These are phyloP conservation scores for Monotropa hypopitys DNA, from an alignment of 179 eudicot species.

Conservation along the genomic window DNA sequence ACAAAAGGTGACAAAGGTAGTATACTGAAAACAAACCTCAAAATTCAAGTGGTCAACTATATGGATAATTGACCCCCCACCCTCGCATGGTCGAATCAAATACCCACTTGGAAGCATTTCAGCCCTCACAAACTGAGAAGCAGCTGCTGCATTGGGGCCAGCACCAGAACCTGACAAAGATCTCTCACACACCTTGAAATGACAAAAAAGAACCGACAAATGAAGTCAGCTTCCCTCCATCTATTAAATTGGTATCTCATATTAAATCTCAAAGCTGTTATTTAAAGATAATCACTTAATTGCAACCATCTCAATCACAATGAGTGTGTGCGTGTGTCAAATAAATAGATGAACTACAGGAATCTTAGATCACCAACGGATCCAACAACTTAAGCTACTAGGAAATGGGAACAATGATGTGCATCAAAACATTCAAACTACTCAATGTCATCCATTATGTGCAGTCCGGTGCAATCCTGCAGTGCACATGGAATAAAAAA, in stretches of 20 bases:
- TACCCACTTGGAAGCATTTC: constrained; percentile 97
- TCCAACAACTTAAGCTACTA: background rate
- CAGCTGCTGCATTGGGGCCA: constrained; percentile 57
- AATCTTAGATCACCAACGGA: background rate
- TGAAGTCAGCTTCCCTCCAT: background rate
- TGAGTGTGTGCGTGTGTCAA: background rate
- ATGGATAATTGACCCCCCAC: constrained; percentile 91
- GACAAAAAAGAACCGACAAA: constrained; percentile 12
- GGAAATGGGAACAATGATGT: background rate
- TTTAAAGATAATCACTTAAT: background rate
- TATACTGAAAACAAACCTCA: constrained; percentile 39
- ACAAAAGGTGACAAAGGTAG: background rate
- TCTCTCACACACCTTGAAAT: constrained; percentile 79
- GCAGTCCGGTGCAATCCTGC: background rate
- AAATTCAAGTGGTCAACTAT: constrained; percentile 91
- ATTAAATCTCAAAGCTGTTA: background rate
- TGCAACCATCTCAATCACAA: background rate
- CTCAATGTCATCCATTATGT: background rate
- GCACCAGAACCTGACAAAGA: constrained; percentile 75
- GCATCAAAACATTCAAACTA: background rate
- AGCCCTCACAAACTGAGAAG: constrained; percentile 76
- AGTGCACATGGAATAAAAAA: background rate
- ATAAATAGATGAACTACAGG: background rate
- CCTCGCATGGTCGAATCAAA: constrained; percentile 88
- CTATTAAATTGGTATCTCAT: background rate